Conservation (phyloP, 164 flowering plant species). For the Umbilicus rupestris region DNA sequence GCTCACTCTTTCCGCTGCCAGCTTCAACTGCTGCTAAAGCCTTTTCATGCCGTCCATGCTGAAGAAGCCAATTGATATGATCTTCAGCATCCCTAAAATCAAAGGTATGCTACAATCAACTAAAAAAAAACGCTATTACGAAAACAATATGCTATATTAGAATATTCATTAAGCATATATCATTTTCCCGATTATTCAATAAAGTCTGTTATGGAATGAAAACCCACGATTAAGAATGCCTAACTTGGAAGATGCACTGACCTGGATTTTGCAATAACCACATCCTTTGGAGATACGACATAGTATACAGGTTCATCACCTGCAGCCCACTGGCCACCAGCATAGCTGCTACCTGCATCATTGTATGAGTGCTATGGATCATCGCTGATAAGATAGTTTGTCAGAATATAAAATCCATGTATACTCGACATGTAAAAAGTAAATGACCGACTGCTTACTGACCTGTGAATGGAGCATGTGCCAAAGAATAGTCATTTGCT, state of each 20-base stretch:
- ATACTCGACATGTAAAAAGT: neutral
- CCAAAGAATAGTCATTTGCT: constrained; percentile 92
- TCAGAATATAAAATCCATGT: neutral
- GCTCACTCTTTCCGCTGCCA: constrained; percentile 86
- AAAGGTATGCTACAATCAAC: neutral
- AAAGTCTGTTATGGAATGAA: neutral
- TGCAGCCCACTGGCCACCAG: constrained; percentile 98
- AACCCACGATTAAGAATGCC: neutral
- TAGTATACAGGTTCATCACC: constrained; percentile 97
- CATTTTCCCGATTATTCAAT: neutral
- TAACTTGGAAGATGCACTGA: constrained; percentile 16
- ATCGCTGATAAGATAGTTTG: neutral
- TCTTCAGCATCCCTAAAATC: constrained; percentile 91
- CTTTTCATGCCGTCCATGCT: constrained; percentile 98
- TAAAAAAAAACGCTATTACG: neutral
- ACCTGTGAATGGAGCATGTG: constrained; percentile 97
- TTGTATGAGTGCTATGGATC: neutral
- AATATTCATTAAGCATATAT: neutral
- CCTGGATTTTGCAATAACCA: constrained; percentile 98
- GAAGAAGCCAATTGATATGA: constrained; percentile 96
- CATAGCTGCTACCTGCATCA: constrained; percentile 87
- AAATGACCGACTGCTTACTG: neutral
- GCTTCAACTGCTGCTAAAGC: constrained; percentile 96
- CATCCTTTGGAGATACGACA: constrained; percentile 94
- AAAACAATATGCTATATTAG: neutral